Conservation (phyloP, 805 yeast species). For the Ogataea degrootiae region DNA sequence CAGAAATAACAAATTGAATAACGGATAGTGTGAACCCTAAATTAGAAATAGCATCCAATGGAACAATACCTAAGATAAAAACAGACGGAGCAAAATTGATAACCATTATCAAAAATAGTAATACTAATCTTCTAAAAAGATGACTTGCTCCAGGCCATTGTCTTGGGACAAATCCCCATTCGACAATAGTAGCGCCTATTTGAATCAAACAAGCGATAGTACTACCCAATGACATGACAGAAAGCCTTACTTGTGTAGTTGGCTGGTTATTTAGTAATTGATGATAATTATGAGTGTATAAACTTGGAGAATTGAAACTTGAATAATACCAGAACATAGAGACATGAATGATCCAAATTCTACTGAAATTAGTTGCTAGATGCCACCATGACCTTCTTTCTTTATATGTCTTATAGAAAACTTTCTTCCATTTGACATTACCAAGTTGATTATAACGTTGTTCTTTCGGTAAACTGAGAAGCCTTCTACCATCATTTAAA, state of each 20-base stretch:
- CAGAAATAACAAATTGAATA: conserved; percentile 39
- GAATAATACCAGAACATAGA: conserved; percentile 49
- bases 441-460: conserved; percentile 31
- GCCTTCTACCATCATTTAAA: conserved; percentile 29
- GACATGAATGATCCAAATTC: conserved; percentile 51
- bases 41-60: conserved; percentile 32
- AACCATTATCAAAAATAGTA: conserved; percentile 29
- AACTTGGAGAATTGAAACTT: conserved; percentile 44
- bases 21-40: conserved; percentile 35
- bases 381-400: conserved; percentile 50
- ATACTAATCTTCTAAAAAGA: conserved; percentile 29
- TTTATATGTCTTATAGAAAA: conserved; percentile 41
- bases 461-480: conserved; percentile 27
- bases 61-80: conserved; percentile 34
- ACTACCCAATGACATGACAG: conserved; percentile 44
- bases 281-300: conserved; percentile 40
- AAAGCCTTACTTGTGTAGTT: conserved; percentile 37
- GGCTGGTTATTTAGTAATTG: conserved; percentile 41
- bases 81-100: conserved; percentile 38
- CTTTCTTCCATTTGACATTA: conserved; percentile 36
- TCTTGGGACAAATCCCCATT: conserved; percentile 41
- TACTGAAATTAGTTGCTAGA: conserved; percentile 42
- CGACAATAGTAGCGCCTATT: conserved; percentile 37
- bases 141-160: conserved; percentile 44
- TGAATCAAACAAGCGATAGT: conserved; percentile 38